Percentiles rank a stretch among this genome's conserved stretches.
Evolutionary conservation across 2,329 filamentous ascomycete species (phyloP).

Genomic region (Botrytis fabae): DNA sequence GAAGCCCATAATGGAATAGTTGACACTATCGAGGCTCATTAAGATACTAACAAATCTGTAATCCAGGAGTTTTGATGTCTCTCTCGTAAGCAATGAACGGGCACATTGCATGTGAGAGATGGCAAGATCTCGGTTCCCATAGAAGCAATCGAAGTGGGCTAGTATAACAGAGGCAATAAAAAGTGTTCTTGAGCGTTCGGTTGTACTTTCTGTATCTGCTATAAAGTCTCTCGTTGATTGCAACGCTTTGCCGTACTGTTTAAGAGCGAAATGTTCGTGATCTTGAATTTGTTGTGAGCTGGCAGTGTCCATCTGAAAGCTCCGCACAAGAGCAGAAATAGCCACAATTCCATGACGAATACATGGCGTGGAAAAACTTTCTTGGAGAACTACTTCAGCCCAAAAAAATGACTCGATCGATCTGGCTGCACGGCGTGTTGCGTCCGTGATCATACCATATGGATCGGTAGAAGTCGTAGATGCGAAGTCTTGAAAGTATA

Average conservation of each 20-base stretch:
- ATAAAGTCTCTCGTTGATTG: conserved; percentile 32
- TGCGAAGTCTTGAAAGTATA: conserved; percentile 35
- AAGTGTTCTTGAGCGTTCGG: conserved; percentile 23
- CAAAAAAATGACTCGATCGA: conserved; percentile 53
- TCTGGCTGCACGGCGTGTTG: conserved; percentile 10
- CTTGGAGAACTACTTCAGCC: conserved; percentile 30
- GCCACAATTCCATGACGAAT: conserved; percentile 37
- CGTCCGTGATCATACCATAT: conserved; percentile 14
- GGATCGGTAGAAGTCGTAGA: conserved; percentile 29
- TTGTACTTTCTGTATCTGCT: conserved; percentile 6
- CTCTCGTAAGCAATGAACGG: conserved; percentile 32
- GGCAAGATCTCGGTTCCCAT: conserved; percentile 52
- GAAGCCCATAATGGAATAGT: conserved; percentile 28
- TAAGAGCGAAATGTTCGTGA: conserved; percentile 34
- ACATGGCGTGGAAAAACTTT: conserved; percentile 28
- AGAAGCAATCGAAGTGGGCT: conserved; percentile 35
- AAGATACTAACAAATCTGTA: conserved; percentile 62
- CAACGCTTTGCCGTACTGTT: conserved; percentile 36
- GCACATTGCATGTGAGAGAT: conserved; percentile 53
- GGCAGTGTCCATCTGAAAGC: conserved; percentile 20
- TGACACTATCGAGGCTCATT: conserved; percentile 56
- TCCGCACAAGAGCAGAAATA: conserved; percentile 32
- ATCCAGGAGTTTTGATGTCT: conserved; percentile 41
- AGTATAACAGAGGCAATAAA: conserved; percentile 34
- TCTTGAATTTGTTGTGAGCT: conserved; percentile 20